phyloP scores from a whole-genome alignment of 169 alveolate species.

The Plasmodium reichenowi region DNA sequence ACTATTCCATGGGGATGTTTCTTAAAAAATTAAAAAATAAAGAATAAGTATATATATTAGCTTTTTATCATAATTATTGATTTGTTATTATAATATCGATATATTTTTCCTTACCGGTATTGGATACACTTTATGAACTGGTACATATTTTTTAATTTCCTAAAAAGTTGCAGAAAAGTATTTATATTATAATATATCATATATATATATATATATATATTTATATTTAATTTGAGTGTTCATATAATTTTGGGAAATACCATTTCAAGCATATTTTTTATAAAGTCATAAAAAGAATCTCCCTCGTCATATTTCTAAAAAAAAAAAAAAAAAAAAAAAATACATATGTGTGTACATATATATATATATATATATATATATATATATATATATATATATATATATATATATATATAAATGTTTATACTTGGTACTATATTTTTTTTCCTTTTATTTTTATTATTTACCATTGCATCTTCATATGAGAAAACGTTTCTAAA shows the following conservation, averaged over 20 bases:
- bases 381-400: too few relatives aligned
- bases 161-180: neutral
- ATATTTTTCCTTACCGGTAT: constrained; percentile 46
- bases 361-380: neutral
- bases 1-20: constrained; percentile 92
- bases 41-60: constrained; percentile 77
- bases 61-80: constrained; percentile 56
- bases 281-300: constrained; percentile 78
- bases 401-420: neutral
- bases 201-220: too few relatives aligned
- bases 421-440: neutral
- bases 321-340: neutral
- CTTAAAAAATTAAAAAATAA: constrained; percentile 80
- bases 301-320: constrained; percentile 80
- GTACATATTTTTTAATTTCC: constrained; percentile 66
- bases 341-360: neutral
- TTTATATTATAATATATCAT: neutral
- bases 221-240: neutral
- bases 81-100: constrained; percentile 15
- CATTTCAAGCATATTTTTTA: constrained; percentile 67
- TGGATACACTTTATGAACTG: constrained; percentile 72
- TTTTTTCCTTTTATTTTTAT: neutral
- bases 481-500: constrained; percentile 86
- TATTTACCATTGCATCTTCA: constrained; percentile 81
- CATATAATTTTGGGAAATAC: constrained; percentile 22